Evolutionary conservation across 106 monocot species (phyloP).

Genomic region (Platanthera guangdongensis): DNA sequence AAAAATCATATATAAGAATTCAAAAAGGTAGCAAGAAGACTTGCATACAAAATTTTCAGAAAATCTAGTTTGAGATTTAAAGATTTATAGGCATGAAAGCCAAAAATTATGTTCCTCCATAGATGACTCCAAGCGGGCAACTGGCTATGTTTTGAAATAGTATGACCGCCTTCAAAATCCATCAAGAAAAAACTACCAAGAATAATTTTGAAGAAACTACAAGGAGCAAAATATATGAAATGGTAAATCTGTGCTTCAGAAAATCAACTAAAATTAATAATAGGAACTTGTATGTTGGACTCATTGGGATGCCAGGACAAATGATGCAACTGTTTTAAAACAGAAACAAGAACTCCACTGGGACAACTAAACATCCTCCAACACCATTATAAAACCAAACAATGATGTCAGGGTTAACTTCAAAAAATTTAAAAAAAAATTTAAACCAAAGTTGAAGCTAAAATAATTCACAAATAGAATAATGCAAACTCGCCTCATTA

Average conservation of each 20-base stretch:
- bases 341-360: neutral
- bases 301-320: neutral
- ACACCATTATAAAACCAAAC: neutral
- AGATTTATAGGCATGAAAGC: neutral
- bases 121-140: neutral
- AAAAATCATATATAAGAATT: neutral
- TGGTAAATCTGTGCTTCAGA: neutral
- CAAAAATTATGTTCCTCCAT: neutral
- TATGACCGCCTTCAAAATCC: neutral
- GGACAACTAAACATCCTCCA: neutral
- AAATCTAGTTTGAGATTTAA: neutral
- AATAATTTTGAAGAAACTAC: neutral
- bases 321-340: neutral
- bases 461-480: neutral
- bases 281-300: neutral
- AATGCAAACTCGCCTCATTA: conserved; percentile 49
- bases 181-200: neutral
- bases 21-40: neutral
- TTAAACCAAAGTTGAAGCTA: neutral
- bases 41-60: neutral
- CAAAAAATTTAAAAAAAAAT: neutral
- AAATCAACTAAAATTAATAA: neutral
- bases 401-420: neutral
- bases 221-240: neutral
- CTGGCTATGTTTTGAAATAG: neutral